Conservation (phyloP, 2,329 filamentous ascomycete species). For the Mariannaea sp. region DNA sequence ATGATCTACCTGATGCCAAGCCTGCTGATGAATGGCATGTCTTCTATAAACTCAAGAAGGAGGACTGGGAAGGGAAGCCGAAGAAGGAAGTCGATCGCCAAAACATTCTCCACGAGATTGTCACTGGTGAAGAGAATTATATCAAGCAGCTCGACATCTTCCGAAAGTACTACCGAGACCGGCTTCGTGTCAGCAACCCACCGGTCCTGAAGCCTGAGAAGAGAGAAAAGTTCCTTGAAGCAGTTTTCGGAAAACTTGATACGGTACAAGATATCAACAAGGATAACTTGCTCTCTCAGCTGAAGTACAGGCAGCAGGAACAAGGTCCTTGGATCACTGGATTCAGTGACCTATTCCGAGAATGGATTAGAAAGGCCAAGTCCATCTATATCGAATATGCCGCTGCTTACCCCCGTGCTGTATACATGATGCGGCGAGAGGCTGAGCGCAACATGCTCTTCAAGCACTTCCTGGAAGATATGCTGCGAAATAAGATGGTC, state of each 20-base stretch:
- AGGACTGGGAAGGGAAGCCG: conserved; percentile 70
- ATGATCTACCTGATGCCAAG: conserved; percentile 71
- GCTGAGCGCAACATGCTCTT: conserved; percentile 84
- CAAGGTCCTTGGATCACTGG: conserved; percentile 93
- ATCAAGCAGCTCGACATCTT: conserved; percentile 90
- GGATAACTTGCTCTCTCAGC: conserved; percentile 85
- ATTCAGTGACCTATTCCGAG: conserved; percentile 95
- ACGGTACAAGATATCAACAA: conserved; percentile 89
- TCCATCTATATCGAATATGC: conserved; percentile 91
- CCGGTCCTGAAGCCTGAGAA: conserved; percentile 80
- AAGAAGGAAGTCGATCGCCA: conserved; percentile 93
- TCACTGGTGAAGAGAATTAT: conserved; percentile 89
- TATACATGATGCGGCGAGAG: conserved; percentile 83
- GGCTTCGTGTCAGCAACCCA: conserved; percentile 72
- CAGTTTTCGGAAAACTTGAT: conserved; percentile 91
- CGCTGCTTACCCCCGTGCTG: conserved; percentile 81
- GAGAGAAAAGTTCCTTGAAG: conserved; percentile 76
- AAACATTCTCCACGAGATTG: conserved; percentile 93
- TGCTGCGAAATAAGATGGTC: conserved; percentile 76
- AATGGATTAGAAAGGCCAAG: conserved; percentile 96
- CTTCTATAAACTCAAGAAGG: conserved; percentile 83
- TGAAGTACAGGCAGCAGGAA: conserved; percentile 96
- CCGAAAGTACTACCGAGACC: conserved; percentile 82
- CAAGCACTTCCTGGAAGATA: conserved; percentile 80
- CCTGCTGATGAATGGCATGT: conserved; percentile 81